Base-by-base conservation (phyloP, 2,329 filamentous ascomycete genomes). In the Tolypocladium nubicola region DNA sequence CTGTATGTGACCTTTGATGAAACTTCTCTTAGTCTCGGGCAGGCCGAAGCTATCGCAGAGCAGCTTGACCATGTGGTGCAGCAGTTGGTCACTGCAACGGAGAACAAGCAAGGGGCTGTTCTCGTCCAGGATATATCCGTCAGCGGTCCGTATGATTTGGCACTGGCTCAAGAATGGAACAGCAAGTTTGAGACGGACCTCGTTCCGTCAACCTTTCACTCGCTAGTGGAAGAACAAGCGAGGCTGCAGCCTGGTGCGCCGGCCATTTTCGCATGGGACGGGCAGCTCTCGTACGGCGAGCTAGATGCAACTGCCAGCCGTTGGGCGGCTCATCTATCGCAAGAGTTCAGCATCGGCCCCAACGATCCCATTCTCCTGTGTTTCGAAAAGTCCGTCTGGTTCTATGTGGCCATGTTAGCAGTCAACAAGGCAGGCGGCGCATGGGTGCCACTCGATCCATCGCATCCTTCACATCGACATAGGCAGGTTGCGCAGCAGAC, bases 391-490 rank as follows among this genome's bases (percentile, higher is more conserved):
- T 33, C 30, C 30, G 30, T 33, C 30, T 33, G 30, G 30, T 33
- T 33, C 30, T 33, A 33, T 33, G 30, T 33, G 30, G 30, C 30
- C 30, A 33, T 33, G 30, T 33, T 33, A 33, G 30, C 30, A 9
- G 30, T 33, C 30, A 33, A 33, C 30, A 33, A 33, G 30, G 30
- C 30, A 9, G 30, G 30, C 30, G 30, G 30, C 30, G 30, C 30
- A 33, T 33, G 30, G 30, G 30, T 33, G 9, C 30, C 30, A 33
- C 30, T 33, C 0, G 73, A 76, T 26, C 69, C 73, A 13, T 66
- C 68, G 9, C 61, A 73, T 47, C 74, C 76, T 0, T 69, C 70
- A 0, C 56, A 63, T 0, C 61, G 63, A 6, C 56, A 63, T 26
- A 55, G 30, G 7, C 57, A 59, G 13, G 38, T 65, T 2, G 40